These are phyloP conservation scores for Leishmania major DNA, from an alignment of 208 protist species.

Conservation along the genomic window DNA sequence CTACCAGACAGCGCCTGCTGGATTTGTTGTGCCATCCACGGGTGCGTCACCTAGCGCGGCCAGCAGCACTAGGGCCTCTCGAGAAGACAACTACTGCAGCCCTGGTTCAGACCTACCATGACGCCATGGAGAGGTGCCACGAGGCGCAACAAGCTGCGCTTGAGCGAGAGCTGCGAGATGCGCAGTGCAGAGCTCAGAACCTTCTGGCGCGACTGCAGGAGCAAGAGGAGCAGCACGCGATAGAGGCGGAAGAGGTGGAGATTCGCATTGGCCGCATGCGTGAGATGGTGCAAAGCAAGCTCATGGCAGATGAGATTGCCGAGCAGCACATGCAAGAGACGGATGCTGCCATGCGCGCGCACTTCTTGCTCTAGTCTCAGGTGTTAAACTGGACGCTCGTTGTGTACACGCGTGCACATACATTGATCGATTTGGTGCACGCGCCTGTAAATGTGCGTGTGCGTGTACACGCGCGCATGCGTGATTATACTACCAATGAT, in stretches of 20 bases:
- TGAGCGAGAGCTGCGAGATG: conserved; percentile 16
- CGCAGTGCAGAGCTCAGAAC: background rate
- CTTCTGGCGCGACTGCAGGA: conserved; percentile 11
- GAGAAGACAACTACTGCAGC: conserved; percentile 8
- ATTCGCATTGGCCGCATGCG: conserved; percentile 44
- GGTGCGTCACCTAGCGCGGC: conserved; percentile 11
- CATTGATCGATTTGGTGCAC: background rate
- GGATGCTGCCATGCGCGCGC: conserved; percentile 40
- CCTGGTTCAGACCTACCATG: conserved; percentile 21
- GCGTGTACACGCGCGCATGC: background rate
- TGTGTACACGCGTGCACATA: background rate
- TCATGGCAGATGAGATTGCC: conserved; percentile 51
- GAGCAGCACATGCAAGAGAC: conserved; percentile 57
- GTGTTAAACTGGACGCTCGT: conserved; percentile 14
- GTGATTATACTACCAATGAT: background rate
- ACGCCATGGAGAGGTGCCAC: background rate
- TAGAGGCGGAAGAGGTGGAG: conserved; percentile 33
- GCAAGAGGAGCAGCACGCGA: conserved; percentile 17
- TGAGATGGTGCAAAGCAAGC: conserved; percentile 57
- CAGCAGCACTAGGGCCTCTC: background rate
- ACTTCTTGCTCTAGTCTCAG: conserved; percentile 29
- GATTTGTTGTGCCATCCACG: conserved; percentile 11
- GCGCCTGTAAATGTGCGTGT: background rate
- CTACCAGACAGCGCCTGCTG: conserved; percentile 11
- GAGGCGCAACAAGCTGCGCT: background rate